phyloP scores from a whole-genome alignment of 2,329 filamentous ascomycete species.

The Passalora sequoiae region DNA sequence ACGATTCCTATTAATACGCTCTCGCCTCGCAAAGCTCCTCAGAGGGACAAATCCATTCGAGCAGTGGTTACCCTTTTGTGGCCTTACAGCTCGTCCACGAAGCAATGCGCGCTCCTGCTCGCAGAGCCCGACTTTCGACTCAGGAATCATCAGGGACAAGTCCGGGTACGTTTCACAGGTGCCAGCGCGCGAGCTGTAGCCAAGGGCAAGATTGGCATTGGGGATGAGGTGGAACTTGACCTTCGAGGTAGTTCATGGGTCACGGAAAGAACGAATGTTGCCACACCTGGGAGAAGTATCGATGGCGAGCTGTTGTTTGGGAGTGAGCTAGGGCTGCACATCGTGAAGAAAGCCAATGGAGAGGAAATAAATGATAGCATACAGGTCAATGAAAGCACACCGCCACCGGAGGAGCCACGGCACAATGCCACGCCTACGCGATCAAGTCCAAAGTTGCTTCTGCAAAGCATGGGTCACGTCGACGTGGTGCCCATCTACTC shows the following conservation, averaged over 20 bases:
- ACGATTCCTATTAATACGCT: slow-evolving; percentile 30
- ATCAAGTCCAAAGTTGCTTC: slow-evolving; percentile 8
- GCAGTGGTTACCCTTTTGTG: slow-evolving; percentile 80
- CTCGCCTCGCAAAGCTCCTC: slow-evolving; percentile 22
- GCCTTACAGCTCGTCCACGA: slow-evolving; percentile 78
- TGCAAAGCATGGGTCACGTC: slow-evolving; percentile 16
- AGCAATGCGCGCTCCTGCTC: slow-evolving; percentile 70
- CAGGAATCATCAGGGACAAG: slow-evolving; percentile 70
- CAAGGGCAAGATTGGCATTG: slow-evolving; percentile 65
- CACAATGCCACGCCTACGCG: slow-evolving; percentile 1
- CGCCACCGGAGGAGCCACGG: slow-evolving; percentile 15
- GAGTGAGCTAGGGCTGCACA: slow-evolving; percentile 34
- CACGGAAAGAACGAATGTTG: slow-evolving; percentile 48
- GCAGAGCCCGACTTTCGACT: slow-evolving; percentile 80
- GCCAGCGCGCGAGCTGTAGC: slow-evolving; percentile 65
- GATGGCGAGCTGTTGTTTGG: slow-evolving; percentile 53
- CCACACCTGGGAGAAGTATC: slow-evolving; percentile 53
- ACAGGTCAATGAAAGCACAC: slow-evolving; percentile 16
- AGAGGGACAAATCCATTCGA: slow-evolving; percentile 43
- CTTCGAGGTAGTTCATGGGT: slow-evolving; percentile 65
- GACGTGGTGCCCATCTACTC: slow-evolving; percentile 39
- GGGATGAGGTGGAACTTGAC: slow-evolving; percentile 66
- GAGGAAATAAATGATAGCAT: slow-evolving; percentile 9
- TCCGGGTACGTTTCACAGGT: slow-evolving; percentile 70
- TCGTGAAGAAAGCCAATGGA: slow-evolving; percentile 17